These are phyloP conservation scores for Oxytropis ochrocephala DNA, from an alignment of 306 rosid genomes.

Conservation along the genomic window DNA sequence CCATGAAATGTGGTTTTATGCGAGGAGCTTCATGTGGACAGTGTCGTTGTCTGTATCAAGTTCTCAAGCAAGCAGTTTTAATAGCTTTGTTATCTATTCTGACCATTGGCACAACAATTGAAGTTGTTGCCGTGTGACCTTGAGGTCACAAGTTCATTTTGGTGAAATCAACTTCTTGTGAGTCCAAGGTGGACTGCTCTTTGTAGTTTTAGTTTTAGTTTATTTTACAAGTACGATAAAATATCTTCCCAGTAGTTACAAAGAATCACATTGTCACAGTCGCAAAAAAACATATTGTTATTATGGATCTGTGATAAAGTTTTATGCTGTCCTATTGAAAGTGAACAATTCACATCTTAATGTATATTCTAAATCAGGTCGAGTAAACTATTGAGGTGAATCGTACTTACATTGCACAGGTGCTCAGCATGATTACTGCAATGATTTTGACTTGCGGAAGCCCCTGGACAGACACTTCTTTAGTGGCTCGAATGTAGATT, in stretches of 20 bases:
- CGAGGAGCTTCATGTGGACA: not conserved
- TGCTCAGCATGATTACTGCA: conserved; percentile 57
- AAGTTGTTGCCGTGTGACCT: no score
- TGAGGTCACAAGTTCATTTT: not conserved
- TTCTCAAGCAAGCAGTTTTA: not conserved
- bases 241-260: not conserved
- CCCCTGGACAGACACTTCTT: conserved; percentile 70
- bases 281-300: not conserved
- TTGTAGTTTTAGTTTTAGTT: not conserved
- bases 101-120: not conserved
- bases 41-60: not conserved
- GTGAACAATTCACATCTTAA: not conserved
- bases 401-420: conserved; percentile 32
- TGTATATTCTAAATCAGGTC: not conserved
- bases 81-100: not conserved
- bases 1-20: not conserved
- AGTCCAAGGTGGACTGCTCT: not conserved
- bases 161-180: not conserved
- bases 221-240: not conserved
- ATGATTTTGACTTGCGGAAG: conserved; percentile 76
- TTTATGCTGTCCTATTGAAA: not conserved
- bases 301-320: not conserved
- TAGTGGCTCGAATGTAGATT: conserved; percentile 47
- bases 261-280: not conserved
- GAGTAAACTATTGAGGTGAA: not conserved